Conservation (phyloP, 2,329 filamentous ascomycete genomes). For the Scedosporium boydii region DNA sequence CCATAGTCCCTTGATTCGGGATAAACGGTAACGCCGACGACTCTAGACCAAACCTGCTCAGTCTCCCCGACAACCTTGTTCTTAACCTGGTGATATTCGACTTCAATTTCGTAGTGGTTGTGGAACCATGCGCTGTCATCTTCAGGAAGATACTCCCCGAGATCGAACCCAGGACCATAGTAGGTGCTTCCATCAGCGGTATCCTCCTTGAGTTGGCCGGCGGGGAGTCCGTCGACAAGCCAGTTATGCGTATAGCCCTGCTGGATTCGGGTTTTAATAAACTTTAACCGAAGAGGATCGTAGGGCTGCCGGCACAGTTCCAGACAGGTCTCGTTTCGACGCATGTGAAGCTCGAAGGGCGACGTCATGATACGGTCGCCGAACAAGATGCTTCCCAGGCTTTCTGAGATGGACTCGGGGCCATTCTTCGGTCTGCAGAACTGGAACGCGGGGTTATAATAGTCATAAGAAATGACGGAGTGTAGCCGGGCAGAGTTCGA, state of each 20-base stretch:
- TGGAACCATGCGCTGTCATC: conserved; percentile 58
- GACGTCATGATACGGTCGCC: conserved; percentile 97
- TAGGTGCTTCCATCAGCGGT: conserved; percentile 67
- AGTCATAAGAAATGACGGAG: conserved; percentile 93
- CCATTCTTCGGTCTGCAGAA: conserved; percentile 77
- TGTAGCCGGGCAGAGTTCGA: conserved; percentile 70
- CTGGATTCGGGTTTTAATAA: conserved; percentile 73
- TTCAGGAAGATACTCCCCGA: conserved; percentile 46
- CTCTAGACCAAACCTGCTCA: conserved; percentile 56
- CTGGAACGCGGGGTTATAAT: conserved; percentile 80
- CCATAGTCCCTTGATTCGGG: conserved; percentile 61
- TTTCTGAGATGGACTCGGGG: conserved; percentile 67
- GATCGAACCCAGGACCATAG: conserved; percentile 83
- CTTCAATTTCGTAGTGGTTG: conserved; percentile 90
- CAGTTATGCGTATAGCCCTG: conserved; percentile 91
- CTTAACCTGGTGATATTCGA: conserved; percentile 82
- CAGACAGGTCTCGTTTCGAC: conserved; percentile 78
- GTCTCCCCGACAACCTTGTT: conserved; percentile 30
- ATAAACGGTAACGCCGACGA: conserved; percentile 85
- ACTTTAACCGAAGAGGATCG: conserved; percentile 57
- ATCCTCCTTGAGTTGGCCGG: conserved; percentile 74
- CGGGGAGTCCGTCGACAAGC: conserved; percentile 89
- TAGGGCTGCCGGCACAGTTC: conserved; percentile 60
- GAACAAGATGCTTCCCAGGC: conserved; percentile 90
- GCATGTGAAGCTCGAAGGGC: conserved; percentile 83